phyloP scores from a whole-genome alignment of 176 grass and related monocot species.

The Themeda triandra region DNA sequence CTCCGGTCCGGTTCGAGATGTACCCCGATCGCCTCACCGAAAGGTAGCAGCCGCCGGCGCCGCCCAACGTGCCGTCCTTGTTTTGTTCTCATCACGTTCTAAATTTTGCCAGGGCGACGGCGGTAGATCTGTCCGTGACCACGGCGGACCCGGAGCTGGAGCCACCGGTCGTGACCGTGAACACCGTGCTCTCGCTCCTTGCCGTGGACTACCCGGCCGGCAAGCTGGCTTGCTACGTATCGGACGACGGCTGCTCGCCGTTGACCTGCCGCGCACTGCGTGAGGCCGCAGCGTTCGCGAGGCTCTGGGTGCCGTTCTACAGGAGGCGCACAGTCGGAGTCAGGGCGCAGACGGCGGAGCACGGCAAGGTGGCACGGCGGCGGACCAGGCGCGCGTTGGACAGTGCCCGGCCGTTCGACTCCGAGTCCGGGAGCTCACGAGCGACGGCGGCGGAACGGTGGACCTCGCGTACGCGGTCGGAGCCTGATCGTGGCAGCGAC shows the following conservation, averaged over 20 bases:
- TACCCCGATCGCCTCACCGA: too few relatives aligned
- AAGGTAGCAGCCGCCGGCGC: too few relatives aligned
- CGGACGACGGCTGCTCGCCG: slow-evolving; percentile 45
- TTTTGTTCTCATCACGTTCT: background rate
- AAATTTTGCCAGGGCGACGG: background rate
- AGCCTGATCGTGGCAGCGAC: too few relatives aligned
- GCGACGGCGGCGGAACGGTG: too few relatives aligned
- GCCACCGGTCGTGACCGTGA: slow-evolving; percentile 42
- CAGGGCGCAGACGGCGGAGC: too few relatives aligned
- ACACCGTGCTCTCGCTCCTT: slow-evolving; percentile 61
- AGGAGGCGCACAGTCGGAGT: slow-evolving; percentile 19
- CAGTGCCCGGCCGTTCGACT: too few relatives aligned
- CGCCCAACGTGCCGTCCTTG: too few relatives aligned
- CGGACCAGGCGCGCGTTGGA: too few relatives aligned
- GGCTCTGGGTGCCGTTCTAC: slow-evolving; percentile 57
- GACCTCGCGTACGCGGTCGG: too few relatives aligned
- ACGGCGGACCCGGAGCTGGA: slow-evolving; percentile 49
- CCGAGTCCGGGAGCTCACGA: too few relatives aligned
- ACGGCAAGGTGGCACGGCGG: too few relatives aligned
- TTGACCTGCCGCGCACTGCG: slow-evolving; percentile 38
- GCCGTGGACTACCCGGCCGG: slow-evolving; percentile 44
- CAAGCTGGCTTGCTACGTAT: slow-evolving; percentile 58
- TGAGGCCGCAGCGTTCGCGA: slow-evolving; percentile 34
- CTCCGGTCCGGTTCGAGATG: too few relatives aligned
- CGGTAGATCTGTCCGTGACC: slow-evolving; percentile 56